Conservation (phyloP, 495 filamentous ascomycete species). For the Baudoinia panamericana region DNA sequence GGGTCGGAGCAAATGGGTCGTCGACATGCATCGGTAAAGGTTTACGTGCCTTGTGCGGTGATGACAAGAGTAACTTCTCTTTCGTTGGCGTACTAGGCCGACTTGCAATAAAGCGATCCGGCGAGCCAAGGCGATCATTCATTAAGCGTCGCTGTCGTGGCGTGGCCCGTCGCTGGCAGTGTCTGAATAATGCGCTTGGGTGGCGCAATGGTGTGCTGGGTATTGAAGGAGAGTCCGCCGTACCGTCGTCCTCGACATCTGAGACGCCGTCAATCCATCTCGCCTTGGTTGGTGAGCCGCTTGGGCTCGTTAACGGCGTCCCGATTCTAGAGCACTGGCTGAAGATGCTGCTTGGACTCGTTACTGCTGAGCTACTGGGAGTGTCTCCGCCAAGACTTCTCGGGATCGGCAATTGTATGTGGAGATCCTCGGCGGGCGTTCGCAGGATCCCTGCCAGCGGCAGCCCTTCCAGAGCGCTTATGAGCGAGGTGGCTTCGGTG, state of each 20-base stretch:
- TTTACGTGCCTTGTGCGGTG: constrained; percentile 3
- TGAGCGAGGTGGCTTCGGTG: too few relatives aligned
- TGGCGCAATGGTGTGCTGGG: too few relatives aligned
- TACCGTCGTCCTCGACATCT: too few relatives aligned
- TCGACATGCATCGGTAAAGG: not conserved
- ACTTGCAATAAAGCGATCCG: constrained; percentile 20
- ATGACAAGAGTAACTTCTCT: not conserved
- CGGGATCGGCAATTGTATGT: too few relatives aligned
- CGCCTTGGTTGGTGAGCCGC: not conserved
- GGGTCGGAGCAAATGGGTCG: constrained; percentile 12
- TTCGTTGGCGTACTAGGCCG: constrained; percentile 10
- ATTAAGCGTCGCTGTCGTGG: constrained; percentile 6
- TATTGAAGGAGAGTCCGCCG: too few relatives aligned
- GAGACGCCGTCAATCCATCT: too few relatives aligned
- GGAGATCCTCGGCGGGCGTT: too few relatives aligned
- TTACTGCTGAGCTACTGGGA: too few relatives aligned
- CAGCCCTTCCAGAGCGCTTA: too few relatives aligned
- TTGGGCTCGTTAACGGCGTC: constrained; percentile 10
- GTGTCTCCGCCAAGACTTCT: too few relatives aligned
- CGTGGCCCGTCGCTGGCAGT: constrained; percentile 7
- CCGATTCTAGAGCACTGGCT: not conserved
- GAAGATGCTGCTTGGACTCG: too few relatives aligned
- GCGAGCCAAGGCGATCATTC: constrained; percentile 1
- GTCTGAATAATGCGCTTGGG: constrained; percentile 5
- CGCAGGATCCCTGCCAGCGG: too few relatives aligned